A percentile compares a stretch with the other conserved stretches of the same genome.
Conservation (phyloP, 2,329 filamentous ascomycete species). For the Xylaria sp. region DNA sequence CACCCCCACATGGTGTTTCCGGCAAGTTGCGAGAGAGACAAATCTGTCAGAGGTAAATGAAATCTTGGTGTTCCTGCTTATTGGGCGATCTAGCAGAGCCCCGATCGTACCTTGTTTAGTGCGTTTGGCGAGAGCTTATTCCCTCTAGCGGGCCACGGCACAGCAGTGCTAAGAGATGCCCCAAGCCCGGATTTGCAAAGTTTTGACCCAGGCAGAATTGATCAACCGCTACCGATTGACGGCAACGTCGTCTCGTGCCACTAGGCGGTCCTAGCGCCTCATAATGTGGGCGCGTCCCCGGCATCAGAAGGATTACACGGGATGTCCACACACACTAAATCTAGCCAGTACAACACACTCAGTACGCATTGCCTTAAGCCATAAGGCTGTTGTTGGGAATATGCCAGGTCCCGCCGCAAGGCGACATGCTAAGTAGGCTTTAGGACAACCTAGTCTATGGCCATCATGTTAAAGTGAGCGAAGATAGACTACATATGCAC, state of each 20-base stretch:
- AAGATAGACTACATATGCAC: not conserved
- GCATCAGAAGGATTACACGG: slow-evolving; percentile 22
- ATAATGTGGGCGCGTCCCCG: not conserved
- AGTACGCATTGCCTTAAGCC: not conserved
- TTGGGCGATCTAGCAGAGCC: not conserved
- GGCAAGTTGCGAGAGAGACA: not conserved
- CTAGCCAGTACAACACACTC: not conserved
- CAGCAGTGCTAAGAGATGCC: slow-evolving; percentile 2
- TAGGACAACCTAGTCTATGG: not conserved
- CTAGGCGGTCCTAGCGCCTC: not conserved
- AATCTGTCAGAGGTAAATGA: not conserved
- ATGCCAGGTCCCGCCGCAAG: not conserved
- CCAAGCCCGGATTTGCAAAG: not conserved
- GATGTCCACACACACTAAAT: not conserved
- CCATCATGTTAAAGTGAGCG: not conserved
- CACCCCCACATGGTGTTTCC: not conserved
- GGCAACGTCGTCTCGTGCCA: not conserved
- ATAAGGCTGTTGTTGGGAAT: slow-evolving; percentile 11
- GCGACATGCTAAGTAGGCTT: not conserved
- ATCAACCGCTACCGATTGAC: slow-evolving; percentile 6
- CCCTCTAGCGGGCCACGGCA: slow-evolving; percentile 2
- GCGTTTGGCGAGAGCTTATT: not conserved
- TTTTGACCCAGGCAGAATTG: not conserved
- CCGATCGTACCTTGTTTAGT: not conserved
- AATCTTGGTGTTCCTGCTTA: not conserved